Evolutionary conservation across 768 basidiomycete species (phyloP), one percentile per base, ranked within the genome.

Genomic region (Rhodotorula graminis): DNA sequence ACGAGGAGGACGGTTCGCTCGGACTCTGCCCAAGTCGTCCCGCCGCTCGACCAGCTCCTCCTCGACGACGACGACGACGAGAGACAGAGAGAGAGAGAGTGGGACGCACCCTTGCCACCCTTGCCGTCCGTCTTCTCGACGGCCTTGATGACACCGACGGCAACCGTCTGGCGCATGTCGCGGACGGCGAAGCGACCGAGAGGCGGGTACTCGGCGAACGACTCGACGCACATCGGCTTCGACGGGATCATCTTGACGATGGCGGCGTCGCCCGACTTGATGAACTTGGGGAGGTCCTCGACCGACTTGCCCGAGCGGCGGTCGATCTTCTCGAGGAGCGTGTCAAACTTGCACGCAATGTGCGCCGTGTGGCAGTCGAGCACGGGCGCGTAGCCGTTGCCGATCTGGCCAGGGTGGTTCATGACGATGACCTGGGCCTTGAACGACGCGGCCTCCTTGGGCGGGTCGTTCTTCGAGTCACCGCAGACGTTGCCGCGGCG

Each of bases 311-410:
- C 95, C 81, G 91, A 90, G 82, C 95, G 93, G 82, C 95, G 92
- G 85, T 98, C 96, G 82, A 99, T 95, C 88, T 96, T 99, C 88
- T 98, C 93, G 80, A 94, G 85, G 83, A 98, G 89, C 84, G 96
- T 93, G 76, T 92, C 87, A 84, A 99, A 98, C 85, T 96, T 97
- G 90, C 95, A 97, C 53, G 75, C 70, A 65, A 69, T 69, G 88
- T 97, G 95, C 83, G 95, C 95, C 74, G 95, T 99, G 88, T 99
- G 96, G 85, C 96, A 99, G 85, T 99, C 96, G 79, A 99, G 89
- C 76, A 99, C 96, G 67, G 95, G 95, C 58, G 95, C 92, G 84
- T 98, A 98, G 79, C 96, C 96, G 80, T 93, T 92, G 85, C 92
- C 92, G 81, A 99, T 98, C 84, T 99, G 96, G 86, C 96, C 96